Base-by-base conservation (phyloP, 2,329 filamentous ascomycete genomes). In the Phaeomoniella chlamydospora region DNA sequence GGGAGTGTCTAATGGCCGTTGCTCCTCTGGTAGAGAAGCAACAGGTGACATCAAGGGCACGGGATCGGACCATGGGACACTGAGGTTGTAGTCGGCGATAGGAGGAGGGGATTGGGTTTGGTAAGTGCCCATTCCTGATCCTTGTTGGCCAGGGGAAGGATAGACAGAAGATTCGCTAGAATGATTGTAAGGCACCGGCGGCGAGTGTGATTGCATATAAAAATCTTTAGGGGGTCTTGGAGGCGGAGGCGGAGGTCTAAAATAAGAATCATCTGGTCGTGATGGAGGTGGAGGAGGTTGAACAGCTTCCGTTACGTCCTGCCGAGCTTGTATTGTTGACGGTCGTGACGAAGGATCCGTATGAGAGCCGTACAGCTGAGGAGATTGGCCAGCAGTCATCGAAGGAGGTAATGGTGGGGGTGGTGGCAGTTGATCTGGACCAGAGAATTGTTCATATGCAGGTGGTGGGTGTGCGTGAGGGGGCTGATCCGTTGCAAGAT, bases 191-290 rank as follows among this genome's bases (percentile, higher is more conserved):
- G 44, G 47, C 18, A 18, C 36, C 12, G 49, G 47, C 18, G 52
- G 49, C 15, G 48, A 41, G 13, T 46, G 39, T 36, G n/a, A n/a
- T n/a, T n/a, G n/a, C n/a, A 49, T 47, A 36, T 45, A 43, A 33
- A 60, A 53, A 42, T 62, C 60, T 19, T 45, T 50, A 4, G 50
- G 49, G 15, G 60, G 61, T 29, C 59, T 47, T 16, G 58, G 58
- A n/a, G 59, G 58, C 1, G 57, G 59, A n/a, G 52, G 54, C 11
- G 58, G 57, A 12, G 59, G 52, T n/a, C 36, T 37, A 26, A 39
- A 38, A 35, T 41, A 35, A 41, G 48, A 15, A 44, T 45, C 36
- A 41, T 37, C n/a, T 37, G 33, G 33, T 18, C 12, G 40, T 29
- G 33, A 39, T 16, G 33, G 22, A n/a, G 13, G 34, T 35, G 45